phyloP scores from a whole-genome alignment of 2,329 filamentous ascomycete species.

The Penicillium concentricum region DNA sequence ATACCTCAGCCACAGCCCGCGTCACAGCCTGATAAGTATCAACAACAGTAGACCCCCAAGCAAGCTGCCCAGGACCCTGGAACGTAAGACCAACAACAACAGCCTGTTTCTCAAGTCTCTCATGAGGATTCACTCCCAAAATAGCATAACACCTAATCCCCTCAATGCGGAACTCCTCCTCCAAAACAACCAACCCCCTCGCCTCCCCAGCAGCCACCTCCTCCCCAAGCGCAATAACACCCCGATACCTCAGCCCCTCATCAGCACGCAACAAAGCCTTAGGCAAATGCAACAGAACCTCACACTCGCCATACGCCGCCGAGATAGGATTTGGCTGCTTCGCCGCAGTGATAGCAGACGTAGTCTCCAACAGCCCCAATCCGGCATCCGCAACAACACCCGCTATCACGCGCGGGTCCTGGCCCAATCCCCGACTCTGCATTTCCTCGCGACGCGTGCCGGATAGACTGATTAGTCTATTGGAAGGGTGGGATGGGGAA shows the following conservation, averaged over 20 bases:
- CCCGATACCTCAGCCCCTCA: conserved; percentile 42
- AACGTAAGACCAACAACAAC: conserved; percentile 45
- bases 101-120: conserved; percentile 51
- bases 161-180: conserved; percentile 44
- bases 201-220: conserved; percentile 23
- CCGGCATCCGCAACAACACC: conserved; percentile 37
- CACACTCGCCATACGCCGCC: conserved; percentile 34
- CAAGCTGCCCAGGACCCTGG: conserved; percentile 32
- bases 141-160: conserved; percentile 48
- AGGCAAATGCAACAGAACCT: conserved; percentile 42
- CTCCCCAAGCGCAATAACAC: conserved; percentile 34
- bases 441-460: conserved; percentile 32
- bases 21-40: conserved; percentile 42
- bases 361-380: conserved; percentile 37
- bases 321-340: conserved; percentile 24
- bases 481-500: conserved; percentile 19
- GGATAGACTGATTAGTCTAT: conserved; percentile 29
- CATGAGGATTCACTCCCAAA: conserved; percentile 54
- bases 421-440: conserved; percentile 26
- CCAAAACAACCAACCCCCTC: conserved; percentile 30
- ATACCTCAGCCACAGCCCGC: conserved; percentile 40
- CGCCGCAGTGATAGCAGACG: conserved; percentile 33
- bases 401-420: conserved; percentile 38
- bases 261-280: conserved; percentile 47
- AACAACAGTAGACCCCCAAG: conserved; percentile 35